phyloP scores from a whole-genome alignment of 2,329 filamentous ascomycete genomes.

The Apiospora pterosperma region DNA sequence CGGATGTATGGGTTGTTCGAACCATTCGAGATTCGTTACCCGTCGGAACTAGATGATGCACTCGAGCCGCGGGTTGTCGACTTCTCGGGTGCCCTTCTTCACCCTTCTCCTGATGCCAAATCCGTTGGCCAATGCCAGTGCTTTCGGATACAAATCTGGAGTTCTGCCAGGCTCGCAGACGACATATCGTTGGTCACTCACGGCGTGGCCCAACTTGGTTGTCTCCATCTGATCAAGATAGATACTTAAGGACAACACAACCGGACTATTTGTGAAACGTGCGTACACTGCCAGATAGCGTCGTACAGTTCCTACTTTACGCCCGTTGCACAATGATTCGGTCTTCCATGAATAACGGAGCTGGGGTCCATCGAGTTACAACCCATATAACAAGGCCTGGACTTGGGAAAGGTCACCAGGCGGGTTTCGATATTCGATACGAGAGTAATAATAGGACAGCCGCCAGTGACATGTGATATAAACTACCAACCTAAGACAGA shows the following conservation, averaged over 20 bases:
- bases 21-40: background rate
- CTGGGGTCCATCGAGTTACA: no score
- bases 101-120: background rate
- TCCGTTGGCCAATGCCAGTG: background rate
- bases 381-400: background rate
- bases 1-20: background rate
- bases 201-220: background rate
- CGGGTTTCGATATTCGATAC: background rate
- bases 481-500: background rate
- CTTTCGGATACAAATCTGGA: background rate
- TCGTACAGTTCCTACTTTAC: background rate
- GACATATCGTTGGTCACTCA: background rate
- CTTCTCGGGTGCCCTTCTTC: background rate
- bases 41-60: background rate
- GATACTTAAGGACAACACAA: background rate
- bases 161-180: background rate
- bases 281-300: background rate
- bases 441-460: background rate
- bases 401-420: no score
- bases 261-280: background rate
- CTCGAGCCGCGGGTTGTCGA: background rate
- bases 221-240: background rate
- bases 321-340: background rate
- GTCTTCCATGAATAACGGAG: background rate
- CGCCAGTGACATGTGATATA: background rate